These are phyloP conservation scores for Evansstolkia leycettana DNA, from an alignment of 495 filamentous ascomycete genomes.

Conservation along the genomic window DNA sequence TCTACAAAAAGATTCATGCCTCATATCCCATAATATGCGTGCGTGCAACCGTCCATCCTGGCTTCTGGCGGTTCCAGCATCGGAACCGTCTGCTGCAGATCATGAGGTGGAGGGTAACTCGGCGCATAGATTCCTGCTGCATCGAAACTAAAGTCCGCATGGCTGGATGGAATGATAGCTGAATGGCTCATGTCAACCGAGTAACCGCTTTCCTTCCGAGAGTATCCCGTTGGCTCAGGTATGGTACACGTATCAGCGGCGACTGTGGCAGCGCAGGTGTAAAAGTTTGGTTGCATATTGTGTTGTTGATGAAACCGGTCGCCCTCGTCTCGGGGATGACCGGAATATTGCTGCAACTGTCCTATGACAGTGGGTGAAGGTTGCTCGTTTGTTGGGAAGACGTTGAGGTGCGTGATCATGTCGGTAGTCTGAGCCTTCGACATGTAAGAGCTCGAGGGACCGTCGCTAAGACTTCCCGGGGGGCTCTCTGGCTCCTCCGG, in stretches of 20 bases:
- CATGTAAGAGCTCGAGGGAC: conserved; percentile 6
- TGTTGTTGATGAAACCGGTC: conserved; percentile 1
- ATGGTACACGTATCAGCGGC: no score
- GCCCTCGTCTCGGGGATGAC: background rate
- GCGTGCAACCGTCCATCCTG: conserved; percentile 10
- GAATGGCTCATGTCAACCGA: no score
- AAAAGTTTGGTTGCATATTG: background rate
- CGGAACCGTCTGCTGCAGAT: conserved; percentile 2
- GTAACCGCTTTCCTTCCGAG: no score
- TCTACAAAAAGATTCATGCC: no score
- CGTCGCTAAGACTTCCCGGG: conserved; percentile 5
- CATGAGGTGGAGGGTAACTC: conserved; percentile 2
- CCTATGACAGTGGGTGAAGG: conserved; percentile 2
- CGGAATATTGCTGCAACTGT: background rate
- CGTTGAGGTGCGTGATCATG: conserved; percentile 12
- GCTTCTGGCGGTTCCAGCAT: conserved; percentile 8
- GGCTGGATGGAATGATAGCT: no score
- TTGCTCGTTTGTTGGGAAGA: conserved; percentile 8
- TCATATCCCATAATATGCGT: conserved; percentile 25
- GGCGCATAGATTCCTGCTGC: no score
- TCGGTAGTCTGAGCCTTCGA: conserved; percentile 2
- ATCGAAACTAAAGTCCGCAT: no score
- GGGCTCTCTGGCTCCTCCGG: no score
- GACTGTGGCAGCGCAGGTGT: no score
- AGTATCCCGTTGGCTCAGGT: no score